Base-by-base conservation (phyloP, 2,329 filamentous ascomycete species). In the Capronia coronata region DNA sequence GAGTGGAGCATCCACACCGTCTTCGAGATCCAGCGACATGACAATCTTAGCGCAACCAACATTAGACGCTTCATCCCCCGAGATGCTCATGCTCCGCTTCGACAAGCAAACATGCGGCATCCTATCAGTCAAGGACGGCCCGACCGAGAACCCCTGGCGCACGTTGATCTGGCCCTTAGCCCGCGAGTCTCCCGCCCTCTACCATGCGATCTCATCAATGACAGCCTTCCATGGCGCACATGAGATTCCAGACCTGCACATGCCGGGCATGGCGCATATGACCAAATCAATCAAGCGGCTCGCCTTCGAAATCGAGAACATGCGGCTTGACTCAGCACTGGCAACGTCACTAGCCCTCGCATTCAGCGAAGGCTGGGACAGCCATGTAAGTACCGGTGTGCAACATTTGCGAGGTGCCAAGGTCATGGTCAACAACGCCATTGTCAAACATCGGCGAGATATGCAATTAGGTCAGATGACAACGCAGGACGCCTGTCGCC, bases 321-420 rank as follows among this genome's bases (percentile, higher is more conserved):
- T 86, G 76, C 73, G 75, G 13, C 43, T 58, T 9, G 59, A 61
- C 25, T 77, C 78, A 27, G 81, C 82, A 11, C 73, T 87, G 35
- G 83, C 83, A 2, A 86, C 83, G n/a, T 84, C 82, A 0, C 67
- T 87, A 6, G 79, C 79, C 1, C 70, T 86, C 9, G 82, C 81
- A 3, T 86, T 86, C 61, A 78, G 81, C 1, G 83, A 86, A 60
- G 82, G 80, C 0, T 87, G 83, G 82, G 83, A 86, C 60, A 75
- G 78, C 52, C 79, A 84, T 56, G 83, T 80, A 43, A 78, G 77
- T 23, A 85, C 80, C 8, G 83, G 83, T 3, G 83, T 84, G 47
- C 75, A 83, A 51, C 82, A 86, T 65, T 75, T 86, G 55, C 78
- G 80, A 54, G 83, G 82, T 23, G 83, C 83, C 7, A 82, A 79